Percentiles rank a stretch among this genome's conserved stretches.
These are phyloP conservation scores for Colletotrichum sojae DNA, from an alignment of 2,329 filamentous ascomycete species.

Conservation along the genomic window DNA sequence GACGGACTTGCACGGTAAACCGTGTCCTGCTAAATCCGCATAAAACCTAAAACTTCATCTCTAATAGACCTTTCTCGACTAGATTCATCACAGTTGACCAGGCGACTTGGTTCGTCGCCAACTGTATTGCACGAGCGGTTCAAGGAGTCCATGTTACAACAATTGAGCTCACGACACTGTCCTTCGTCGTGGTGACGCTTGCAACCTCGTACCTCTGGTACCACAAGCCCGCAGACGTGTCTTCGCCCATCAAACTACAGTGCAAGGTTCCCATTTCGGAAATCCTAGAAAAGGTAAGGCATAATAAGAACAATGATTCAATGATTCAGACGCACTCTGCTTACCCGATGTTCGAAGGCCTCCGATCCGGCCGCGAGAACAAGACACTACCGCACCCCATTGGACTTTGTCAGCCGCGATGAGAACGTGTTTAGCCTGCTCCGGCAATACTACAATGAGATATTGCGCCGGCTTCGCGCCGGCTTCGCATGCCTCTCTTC, in stretches of 20 bases:
- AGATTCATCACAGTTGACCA: not conserved
- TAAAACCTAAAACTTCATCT: not conserved
- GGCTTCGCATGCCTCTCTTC: not conserved
- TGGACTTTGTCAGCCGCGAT: not conserved
- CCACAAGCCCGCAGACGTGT: slow-evolving; percentile 3
- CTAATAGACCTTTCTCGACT: not conserved
- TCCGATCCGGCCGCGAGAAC: not conserved
- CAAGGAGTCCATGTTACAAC: not conserved
- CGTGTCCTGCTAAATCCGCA: not conserved
- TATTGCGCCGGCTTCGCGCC: not conserved
- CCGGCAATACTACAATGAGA: not conserved
- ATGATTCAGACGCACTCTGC: not conserved
- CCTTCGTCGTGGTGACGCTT: slow-evolving; percentile 3
- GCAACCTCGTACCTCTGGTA: not conserved
- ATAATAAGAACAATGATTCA: not conserved
- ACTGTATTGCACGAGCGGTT: not conserved
- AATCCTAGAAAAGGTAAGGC: not conserved
- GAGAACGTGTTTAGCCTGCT: not conserved
- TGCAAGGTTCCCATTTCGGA: slow-evolving; percentile 1
- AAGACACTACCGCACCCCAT: not conserved
- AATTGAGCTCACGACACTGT: not conserved
- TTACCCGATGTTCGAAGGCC: not conserved
- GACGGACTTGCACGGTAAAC: not conserved
- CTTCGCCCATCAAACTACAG: not conserved
- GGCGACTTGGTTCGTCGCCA: not conserved